Percentiles rank a stretch among this genome's conserved stretches.
Evolutionary conservation across 257 asterid genomes (phyloP).

Genomic region (Prunella vulgaris): DNA sequence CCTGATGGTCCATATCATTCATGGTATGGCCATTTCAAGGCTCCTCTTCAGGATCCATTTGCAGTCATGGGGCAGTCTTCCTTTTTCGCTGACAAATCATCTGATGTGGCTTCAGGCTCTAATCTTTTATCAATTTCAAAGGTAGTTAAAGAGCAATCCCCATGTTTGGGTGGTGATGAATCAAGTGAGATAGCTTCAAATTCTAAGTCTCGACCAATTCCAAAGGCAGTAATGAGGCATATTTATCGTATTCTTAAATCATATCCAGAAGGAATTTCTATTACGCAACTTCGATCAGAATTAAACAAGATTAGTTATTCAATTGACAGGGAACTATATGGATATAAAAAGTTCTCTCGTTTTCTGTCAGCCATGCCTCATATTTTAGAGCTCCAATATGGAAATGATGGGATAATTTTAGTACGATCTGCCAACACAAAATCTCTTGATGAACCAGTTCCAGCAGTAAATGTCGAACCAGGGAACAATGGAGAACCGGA

Average conservation of each 20-base stretch:
- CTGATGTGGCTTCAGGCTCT: constrained; percentile 39
- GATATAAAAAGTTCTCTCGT: constrained; percentile 66
- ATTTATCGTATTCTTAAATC: constrained; percentile 42
- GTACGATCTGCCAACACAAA: constrained; percentile 31
- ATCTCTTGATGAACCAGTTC: constrained; percentile 33
- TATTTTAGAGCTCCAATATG: constrained; percentile 43
- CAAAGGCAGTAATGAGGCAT: constrained; percentile 48
- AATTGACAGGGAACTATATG: constrained; percentile 62
- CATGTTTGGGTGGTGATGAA: constrained; percentile 30
- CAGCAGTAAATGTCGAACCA: constrained; percentile 25
- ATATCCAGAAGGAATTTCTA: constrained; percentile 59
- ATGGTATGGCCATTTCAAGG: constrained; percentile 79
- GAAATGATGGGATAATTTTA: constrained; percentile 35
- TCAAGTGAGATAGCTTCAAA: constrained; percentile 23
- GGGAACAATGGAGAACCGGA: constrained; percentile 24
- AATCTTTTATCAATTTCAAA: constrained; percentile 59
- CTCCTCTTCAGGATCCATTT: constrained; percentile 75
- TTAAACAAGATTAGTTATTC: constrained; percentile 36
- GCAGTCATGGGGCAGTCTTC: constrained; percentile 40
- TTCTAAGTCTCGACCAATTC: constrained; percentile 47
- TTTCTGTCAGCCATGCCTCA: constrained; percentile 78
- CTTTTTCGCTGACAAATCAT: constrained; percentile 27
- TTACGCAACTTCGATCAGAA: constrained; percentile 55
- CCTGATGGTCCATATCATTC: constrained; percentile 91
- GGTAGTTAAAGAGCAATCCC: constrained; percentile 44